Evolutionary conservation across 1,139 yeast genomes (phyloP).

Genomic region (Pichia sp.): DNA sequence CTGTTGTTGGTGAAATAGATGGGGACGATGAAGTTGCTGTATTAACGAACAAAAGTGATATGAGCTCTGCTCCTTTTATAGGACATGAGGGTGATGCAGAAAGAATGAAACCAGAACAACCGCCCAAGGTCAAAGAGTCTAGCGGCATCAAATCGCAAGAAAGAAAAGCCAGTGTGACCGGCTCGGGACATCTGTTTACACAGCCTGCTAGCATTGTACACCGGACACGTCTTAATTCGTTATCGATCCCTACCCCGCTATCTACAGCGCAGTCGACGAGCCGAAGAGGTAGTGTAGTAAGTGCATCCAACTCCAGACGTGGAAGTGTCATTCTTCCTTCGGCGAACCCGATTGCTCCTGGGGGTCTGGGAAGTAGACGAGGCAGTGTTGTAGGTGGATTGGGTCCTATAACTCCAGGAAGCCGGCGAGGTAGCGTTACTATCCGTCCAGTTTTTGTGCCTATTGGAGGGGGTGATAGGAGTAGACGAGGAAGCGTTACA

Average conservation of each 20-base stretch:
- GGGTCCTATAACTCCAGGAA: neutral
- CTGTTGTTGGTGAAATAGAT: neutral
- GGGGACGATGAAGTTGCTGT: neutral
- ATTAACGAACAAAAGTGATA: neutral
- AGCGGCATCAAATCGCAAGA: neutral
- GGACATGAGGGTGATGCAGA: neutral
- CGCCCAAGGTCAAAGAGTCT: neutral
- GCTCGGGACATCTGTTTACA: conserved; percentile 1
- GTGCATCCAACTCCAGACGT: conserved; percentile 10
- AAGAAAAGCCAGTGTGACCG: neutral
- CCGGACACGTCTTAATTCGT: conserved; percentile 15
- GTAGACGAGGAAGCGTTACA: conserved; percentile 10
- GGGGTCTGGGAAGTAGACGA: conserved; percentile 4
- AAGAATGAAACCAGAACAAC: neutral
- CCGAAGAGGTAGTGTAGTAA: conserved; percentile 9
- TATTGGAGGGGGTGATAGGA: neutral
- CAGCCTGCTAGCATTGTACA: conserved; percentile 6
- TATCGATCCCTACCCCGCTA: conserved; percentile 14
- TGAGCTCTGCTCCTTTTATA: neutral
- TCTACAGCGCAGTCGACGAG: conserved; percentile 1
- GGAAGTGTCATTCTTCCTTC: conserved; percentile 9
- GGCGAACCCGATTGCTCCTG: neutral
- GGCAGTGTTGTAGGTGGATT: conserved; percentile 1
- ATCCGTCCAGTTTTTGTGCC: neutral
- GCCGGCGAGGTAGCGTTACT: conserved; percentile 8